Evolutionary conservation across 495 filamentous ascomycete species (phyloP).

Genomic region (Venustampulla echinocandica): DNA sequence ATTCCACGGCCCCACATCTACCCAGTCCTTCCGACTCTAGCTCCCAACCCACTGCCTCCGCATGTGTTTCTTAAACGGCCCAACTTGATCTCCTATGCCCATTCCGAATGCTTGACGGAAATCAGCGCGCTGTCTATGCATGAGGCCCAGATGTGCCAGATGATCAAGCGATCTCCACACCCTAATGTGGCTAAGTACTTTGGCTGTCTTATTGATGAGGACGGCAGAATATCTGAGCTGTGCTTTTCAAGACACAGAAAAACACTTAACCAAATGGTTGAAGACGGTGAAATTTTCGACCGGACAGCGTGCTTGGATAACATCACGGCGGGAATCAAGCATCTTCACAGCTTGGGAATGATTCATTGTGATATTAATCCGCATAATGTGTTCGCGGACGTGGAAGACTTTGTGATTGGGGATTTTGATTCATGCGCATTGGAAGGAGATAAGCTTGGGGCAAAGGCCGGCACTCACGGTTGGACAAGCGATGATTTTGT

Average conservation of each 20-base stretch:
- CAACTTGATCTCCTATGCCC: neutral
- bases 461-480: neutral
- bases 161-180: neutral
- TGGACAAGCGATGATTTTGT: neutral
- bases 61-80: neutral
- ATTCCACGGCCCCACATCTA: neutral
- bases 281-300: neutral
- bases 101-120: neutral
- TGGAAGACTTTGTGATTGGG: conserved; percentile 14
- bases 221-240: neutral
- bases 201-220: neutral
- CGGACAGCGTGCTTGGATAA: neutral
- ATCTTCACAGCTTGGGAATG: conserved; percentile 30
- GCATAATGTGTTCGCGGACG: conserved; percentile 32
- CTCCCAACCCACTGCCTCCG: neutral
- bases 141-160: neutral
- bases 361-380: conserved; percentile 35
- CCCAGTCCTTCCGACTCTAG: neutral
- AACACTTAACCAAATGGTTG: neutral
- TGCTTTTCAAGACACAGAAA: neutral
- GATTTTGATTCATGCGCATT: conserved; percentile 8
- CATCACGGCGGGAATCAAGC: conserved; percentile 7
- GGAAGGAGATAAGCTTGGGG: neutral
- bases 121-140: neutral
- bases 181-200: conserved; percentile 1